Evolutionary conservation across 257 asterid genomes (phyloP).

Genomic region (Ballota nigra): DNA sequence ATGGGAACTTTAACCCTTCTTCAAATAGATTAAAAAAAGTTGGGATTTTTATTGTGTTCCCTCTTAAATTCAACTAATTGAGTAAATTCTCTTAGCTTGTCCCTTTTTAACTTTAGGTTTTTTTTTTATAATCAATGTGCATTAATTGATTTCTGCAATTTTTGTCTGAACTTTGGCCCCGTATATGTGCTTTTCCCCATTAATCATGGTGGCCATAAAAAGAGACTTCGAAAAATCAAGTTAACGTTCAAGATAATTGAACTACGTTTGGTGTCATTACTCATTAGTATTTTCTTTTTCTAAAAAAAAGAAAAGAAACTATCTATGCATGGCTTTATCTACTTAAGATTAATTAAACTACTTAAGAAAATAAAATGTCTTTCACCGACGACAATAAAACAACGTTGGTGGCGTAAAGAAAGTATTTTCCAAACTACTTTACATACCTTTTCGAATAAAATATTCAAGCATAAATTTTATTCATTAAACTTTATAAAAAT

Average conservation of each 20-base stretch:
- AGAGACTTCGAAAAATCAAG: background rate
- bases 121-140: too few relatives aligned
- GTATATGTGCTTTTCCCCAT: background rate
- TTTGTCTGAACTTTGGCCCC: slow-evolving; percentile 3
- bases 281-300: background rate
- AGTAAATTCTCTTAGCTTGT: background rate
- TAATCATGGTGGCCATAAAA: background rate
- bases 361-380: background rate
- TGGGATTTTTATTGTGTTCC: background rate
- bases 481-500: background rate
- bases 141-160: slow-evolving; percentile 4
- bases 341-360: background rate
- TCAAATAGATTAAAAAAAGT: background rate
- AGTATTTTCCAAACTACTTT: background rate
- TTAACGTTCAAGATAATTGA: background rate
- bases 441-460: background rate
- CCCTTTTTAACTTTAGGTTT: background rate
- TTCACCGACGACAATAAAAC: background rate
- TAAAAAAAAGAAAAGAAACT: too few relatives aligned
- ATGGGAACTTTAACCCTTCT: background rate
- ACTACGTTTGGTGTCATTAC: background rate
- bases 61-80: background rate
- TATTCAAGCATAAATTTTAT: background rate
- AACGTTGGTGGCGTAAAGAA: background rate
- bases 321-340: background rate